A percentile compares a stretch with the other conserved stretches of the same genome.
phyloP scores from a whole-genome alignment of 2,329 filamentous ascomycete genomes.

The Monosporascus sp. region DNA sequence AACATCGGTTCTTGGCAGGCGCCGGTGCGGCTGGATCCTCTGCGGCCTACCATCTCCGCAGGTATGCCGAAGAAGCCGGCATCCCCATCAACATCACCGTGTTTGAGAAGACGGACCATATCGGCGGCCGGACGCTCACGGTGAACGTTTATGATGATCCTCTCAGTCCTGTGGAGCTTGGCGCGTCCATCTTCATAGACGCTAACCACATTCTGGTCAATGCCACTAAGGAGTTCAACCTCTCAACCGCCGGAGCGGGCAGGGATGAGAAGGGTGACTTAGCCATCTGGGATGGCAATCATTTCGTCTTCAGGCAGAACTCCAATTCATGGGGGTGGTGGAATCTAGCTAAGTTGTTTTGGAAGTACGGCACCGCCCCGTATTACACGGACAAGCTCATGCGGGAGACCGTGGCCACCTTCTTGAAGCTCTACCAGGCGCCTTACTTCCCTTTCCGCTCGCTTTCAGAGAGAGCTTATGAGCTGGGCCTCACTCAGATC shows the following conservation, averaged over 20 bases:
- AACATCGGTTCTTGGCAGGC: slow-evolving; percentile 46
- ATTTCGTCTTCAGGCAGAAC: slow-evolving; percentile 64
- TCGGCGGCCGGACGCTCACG: slow-evolving; percentile 85
- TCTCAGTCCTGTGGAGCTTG: slow-evolving; percentile 69
- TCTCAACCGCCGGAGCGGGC: slow-evolving; percentile 47
- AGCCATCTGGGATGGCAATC: slow-evolving; percentile 77
- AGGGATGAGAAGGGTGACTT: slow-evolving; percentile 50
- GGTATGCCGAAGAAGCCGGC: slow-evolving; percentile 59
- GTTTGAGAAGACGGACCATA: slow-evolving; percentile 70
- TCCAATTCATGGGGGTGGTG: slow-evolving; percentile 65
- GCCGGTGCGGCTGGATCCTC: slow-evolving; percentile 87
- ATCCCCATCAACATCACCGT: slow-evolving; percentile 73
- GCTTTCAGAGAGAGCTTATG: slow-evolving; percentile 61
- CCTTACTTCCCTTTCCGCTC: slow-evolving; percentile 82
- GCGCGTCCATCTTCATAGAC: slow-evolving; percentile 85
- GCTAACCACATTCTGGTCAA: slow-evolving; percentile 78
- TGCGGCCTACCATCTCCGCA: slow-evolving; percentile 73
- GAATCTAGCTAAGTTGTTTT: slow-evolving; percentile 72
- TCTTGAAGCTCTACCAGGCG: slow-evolving; percentile 72
- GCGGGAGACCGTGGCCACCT: slow-evolving; percentile 63
- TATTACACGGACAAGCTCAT: slow-evolving; percentile 68
- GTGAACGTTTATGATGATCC: slow-evolving; percentile 69
- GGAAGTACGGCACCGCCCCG: slow-evolving; percentile 79
- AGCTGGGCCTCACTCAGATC: slow-evolving; percentile 59
- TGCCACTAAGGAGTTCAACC: slow-evolving; percentile 64